phyloP scores from a whole-genome alignment of 1,139 yeast genomes.

The Protomyces lactucae-debilis region DNA sequence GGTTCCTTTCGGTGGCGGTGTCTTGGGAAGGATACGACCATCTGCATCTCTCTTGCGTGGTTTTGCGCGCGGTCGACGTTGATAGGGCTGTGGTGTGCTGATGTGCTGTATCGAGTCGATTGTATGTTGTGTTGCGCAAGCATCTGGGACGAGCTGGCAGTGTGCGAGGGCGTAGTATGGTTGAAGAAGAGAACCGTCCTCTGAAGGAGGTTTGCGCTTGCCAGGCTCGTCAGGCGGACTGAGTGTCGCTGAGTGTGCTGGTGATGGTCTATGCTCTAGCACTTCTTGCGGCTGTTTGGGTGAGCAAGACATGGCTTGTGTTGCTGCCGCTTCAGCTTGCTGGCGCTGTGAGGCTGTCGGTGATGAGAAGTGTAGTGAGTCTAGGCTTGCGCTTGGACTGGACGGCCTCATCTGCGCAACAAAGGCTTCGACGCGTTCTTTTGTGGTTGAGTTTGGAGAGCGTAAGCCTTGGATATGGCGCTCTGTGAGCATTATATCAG shows the following conservation, averaged over 20 bases:
- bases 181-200: neutral
- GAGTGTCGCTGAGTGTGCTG: neutral
- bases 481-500: too few relatives aligned
- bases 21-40: neutral
- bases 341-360: neutral
- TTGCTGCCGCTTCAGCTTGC: neutral
- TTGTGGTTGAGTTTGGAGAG: too few relatives aligned
- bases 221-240: too few relatives aligned
- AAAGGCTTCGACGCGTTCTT: too few relatives aligned
- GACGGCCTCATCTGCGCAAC: too few relatives aligned
- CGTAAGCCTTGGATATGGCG: too few relatives aligned
- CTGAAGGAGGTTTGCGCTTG: neutral
- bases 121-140: neutral
- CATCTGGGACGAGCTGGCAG: neutral
- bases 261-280: neutral
- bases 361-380: neutral
- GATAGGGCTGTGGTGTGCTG: neutral
- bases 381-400: too few relatives aligned
- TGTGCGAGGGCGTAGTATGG: neutral
- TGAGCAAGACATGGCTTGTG: neutral
- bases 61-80: neutral
- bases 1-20: neutral
- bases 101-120: neutral
- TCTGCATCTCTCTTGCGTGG: neutral
- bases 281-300: neutral